Conservation (phyloP, 2,329 filamentous ascomycete species). For the Pestalotiopsis sp. region DNA sequence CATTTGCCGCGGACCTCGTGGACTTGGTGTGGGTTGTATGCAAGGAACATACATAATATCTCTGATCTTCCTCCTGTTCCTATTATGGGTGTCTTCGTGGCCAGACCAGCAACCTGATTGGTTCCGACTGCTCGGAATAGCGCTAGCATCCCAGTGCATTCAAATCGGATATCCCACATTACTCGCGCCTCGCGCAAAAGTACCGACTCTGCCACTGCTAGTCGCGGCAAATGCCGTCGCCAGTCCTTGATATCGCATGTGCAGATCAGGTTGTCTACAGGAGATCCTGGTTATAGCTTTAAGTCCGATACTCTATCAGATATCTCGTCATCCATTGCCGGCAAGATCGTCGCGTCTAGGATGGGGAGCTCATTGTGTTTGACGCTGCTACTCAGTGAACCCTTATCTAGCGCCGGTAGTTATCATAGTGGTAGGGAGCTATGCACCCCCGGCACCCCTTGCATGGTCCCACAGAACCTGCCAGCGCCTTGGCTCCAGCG, state of each 20-base stretch:
- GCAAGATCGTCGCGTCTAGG: too few relatives aligned
- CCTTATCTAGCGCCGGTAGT: too few relatives aligned
- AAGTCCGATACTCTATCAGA: too few relatives aligned
- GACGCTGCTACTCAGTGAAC: too few relatives aligned
- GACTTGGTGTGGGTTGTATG: neutral
- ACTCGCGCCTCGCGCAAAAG: neutral
- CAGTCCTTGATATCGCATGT: neutral
- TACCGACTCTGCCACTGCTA: neutral
- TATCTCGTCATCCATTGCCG: too few relatives aligned
- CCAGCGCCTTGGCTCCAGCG: too few relatives aligned
- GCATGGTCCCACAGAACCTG: too few relatives aligned
- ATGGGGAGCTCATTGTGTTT: too few relatives aligned
- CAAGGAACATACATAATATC: neutral
- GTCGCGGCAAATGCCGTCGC: neutral
- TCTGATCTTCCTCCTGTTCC: neutral
- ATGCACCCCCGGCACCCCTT: too few relatives aligned
- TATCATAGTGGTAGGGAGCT: too few relatives aligned
- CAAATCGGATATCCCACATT: neutral
- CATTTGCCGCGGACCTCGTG: neutral
- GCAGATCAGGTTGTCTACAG: neutral
- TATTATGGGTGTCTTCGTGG: neutral
- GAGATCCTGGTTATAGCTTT: neutral
- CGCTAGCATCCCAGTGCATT: neutral
- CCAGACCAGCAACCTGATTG: neutral
- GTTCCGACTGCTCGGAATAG: neutral